Base-by-base conservation (phyloP, 805 yeast genomes). In the Pichia nakasei region DNA sequence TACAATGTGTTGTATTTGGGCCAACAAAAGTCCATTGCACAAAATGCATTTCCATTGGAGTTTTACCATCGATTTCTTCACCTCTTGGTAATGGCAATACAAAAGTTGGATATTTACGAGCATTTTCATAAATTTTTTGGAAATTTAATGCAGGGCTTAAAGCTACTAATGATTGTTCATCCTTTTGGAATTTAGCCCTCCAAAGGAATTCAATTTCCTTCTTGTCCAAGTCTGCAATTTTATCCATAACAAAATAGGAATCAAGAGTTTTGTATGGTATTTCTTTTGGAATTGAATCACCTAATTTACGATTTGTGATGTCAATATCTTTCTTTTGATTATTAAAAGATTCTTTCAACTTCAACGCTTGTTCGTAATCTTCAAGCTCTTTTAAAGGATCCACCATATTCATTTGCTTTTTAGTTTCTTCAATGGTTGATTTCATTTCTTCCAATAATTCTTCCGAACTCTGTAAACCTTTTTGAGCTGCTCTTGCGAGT, bases 1-100 rank as follows among this genome's bases (percentile, higher is more conserved):
- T 73, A 58, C 95, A 86, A 65, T 93, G 96, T 1, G 85, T 70
- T 2, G 97, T 89, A 35, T 78, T 54, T 15, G 85, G 81, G 1
- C 91, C 95, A 13, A 83, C 89, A 60, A 87, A 85, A 18, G 78
- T 72, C 98, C 98, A 93, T 65, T 93, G 97, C 20, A 89, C 78
- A 60, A 83, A 87, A 58, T 93, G 97, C 65, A 93, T 72, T 64
- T 93, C 98, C 56, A 46, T 79, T 36, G 65, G 65, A 4, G 63
- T 61, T 2, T 60, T 45, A 15, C 47, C 49, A 22, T 44, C 48
- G 13, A 57, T 63, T 36, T 36, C 68, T 32, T 67, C 66, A 18
- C 68, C 77, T 52, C 81, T 77, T 5, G 97, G 96, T 44, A 93
- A 65, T 0, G 98, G 98, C 21, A 93, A 70, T n/a, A 93, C 82